Evolutionary conservation across 495 filamentous ascomycete species (phyloP).

Genomic region (Alectoria sarmentosa): DNA sequence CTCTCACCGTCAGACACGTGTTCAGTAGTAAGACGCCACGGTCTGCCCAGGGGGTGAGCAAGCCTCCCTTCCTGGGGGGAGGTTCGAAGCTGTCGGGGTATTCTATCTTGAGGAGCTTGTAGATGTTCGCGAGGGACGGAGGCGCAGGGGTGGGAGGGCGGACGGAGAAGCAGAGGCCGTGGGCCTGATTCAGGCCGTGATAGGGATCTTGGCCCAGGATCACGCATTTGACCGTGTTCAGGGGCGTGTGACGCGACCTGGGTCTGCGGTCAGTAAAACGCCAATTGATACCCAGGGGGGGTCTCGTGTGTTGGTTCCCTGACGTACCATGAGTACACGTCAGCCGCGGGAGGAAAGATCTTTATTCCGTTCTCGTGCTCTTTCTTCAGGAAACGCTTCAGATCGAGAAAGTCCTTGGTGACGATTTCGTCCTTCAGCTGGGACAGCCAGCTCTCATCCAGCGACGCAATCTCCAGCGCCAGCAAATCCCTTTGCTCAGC

Average conservation of each 20-base stretch:
- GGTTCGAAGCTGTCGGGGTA: slow-evolving; percentile 65
- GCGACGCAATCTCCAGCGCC: slow-evolving; percentile 80
- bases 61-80: slow-evolving; percentile 68
- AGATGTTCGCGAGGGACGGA: slow-evolving; percentile 86
- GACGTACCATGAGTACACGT: slow-evolving; percentile 89
- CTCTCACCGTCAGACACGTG: slow-evolving; percentile 84
- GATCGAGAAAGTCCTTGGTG: slow-evolving; percentile 66
- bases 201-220: slow-evolving; percentile 96
- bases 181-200: slow-evolving; percentile 91
- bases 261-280: not conserved
- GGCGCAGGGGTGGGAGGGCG: slow-evolving; percentile 82
- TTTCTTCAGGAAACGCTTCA: slow-evolving; percentile 80
- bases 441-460: slow-evolving; percentile 85
- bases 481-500: slow-evolving; percentile 76
- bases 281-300: not conserved
- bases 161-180: slow-evolving; percentile 91
- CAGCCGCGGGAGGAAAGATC: slow-evolving; percentile 75
- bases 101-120: slow-evolving; percentile 74
- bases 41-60: slow-evolving; percentile 89
- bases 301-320: not conserved
- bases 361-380: slow-evolving; percentile 61
- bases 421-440: slow-evolving; percentile 77
- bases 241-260: slow-evolving; percentile 86
- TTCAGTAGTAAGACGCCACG: slow-evolving; percentile 88
- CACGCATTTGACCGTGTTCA: slow-evolving; percentile 77